A percentile compares a stretch with the other conserved stretches of the same genome.
phyloP scores from a whole-genome alignment of 2,329 filamentous ascomycete genomes.

The Penicillium sp. region DNA sequence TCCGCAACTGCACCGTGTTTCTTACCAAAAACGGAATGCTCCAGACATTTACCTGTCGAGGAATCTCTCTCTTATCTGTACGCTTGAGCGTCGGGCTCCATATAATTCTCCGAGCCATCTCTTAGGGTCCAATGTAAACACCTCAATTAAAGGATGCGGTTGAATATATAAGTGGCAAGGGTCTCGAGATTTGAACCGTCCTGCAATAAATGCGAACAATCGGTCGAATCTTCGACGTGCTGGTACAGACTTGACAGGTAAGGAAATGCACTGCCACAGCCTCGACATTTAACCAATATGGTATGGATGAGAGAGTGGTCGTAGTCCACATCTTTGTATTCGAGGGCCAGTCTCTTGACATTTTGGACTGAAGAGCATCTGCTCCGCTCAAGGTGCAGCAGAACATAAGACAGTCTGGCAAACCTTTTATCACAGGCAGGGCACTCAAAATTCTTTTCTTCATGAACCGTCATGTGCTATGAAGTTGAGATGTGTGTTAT shows the following conservation, averaged over 20 bases:
- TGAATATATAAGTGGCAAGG: neutral
- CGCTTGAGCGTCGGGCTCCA: no score
- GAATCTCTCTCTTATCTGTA: no score
- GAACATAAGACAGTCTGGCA: neutral
- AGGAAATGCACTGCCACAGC: neutral
- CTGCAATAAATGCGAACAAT: neutral
- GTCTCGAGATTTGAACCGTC: neutral
- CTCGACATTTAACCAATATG: neutral
- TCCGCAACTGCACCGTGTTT: no score
- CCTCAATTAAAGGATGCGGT: neutral
- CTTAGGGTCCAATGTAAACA: no score
- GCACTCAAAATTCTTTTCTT: neutral
- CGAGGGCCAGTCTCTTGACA: neutral
- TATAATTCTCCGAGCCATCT: no score
- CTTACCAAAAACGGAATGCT: no score
- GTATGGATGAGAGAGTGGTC: neutral
- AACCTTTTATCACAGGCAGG: neutral
- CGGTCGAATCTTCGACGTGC: neutral
- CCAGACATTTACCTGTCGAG: no score
- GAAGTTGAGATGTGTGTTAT: neutral
- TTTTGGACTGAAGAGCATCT: neutral
- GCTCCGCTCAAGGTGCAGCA: neutral
- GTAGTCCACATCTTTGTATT: neutral
- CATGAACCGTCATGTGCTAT: neutral
- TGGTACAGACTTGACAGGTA: neutral